phyloP scores from a whole-genome alignment of 139 green algal species.

The Asterochloris sp. region DNA sequence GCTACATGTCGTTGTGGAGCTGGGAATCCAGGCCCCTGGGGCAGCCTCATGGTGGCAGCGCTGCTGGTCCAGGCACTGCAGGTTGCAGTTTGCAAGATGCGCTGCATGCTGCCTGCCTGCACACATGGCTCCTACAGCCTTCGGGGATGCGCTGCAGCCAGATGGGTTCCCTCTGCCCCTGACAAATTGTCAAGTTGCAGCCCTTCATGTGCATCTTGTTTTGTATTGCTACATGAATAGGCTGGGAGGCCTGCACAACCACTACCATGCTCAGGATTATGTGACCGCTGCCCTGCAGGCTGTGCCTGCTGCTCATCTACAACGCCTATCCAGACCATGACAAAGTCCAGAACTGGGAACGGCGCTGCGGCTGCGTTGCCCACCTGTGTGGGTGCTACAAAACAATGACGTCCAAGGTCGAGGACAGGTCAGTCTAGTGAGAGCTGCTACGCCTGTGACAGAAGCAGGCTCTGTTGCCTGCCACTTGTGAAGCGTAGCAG shows the following conservation, averaged over 20 bases:
- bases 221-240: too few species aligned
- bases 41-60: too few species aligned
- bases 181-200: background rate
- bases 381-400: conserved; percentile 31
- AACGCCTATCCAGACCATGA: conserved; percentile 34
- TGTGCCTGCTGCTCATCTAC: conserved; percentile 36
- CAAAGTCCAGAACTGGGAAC: conserved; percentile 32
- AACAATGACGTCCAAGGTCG: conserved; percentile 18
- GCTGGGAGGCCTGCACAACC: background rate
- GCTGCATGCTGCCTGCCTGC: background rate
- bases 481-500: too few species aligned
- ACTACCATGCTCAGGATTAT: background rate
- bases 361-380: conserved; percentile 32
- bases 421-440: conserved; percentile 4
- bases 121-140: background rate
- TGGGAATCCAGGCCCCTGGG: too few species aligned
- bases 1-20: too few species aligned
- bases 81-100: too few species aligned
- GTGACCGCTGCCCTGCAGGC: conserved; percentile 4
- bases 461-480: background rate
- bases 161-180: background rate
- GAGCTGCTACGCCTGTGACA: background rate
- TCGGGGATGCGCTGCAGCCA: background rate
- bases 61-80: too few species aligned
- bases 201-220: background rate